A percentile compares a stretch with the other conserved stretches of the same genome.
phyloP scores from a whole-genome alignment of 805 yeast genomes.

The Scheffersomyces ergatensis region DNA sequence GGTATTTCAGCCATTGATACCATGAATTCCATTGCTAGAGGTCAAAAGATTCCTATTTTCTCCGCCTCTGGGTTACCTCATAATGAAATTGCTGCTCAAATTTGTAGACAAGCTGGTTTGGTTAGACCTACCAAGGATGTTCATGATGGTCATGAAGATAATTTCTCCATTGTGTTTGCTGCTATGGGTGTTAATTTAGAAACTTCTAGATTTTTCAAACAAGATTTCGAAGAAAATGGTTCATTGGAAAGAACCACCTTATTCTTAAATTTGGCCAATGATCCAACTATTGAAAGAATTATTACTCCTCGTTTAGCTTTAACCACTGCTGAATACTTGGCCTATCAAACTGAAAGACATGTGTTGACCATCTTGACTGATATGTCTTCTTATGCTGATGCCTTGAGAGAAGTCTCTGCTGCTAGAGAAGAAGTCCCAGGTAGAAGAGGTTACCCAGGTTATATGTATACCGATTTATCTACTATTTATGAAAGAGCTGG shows the following conservation, averaged over 20 bases:
- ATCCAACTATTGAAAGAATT: slow-evolving; percentile 99
- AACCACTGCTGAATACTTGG: slow-evolving; percentile 97
- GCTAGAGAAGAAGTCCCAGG: slow-evolving; percentile 99
- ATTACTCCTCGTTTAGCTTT: slow-evolving; percentile 98
- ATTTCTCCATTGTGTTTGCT: slow-evolving; percentile 97
- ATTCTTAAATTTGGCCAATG: slow-evolving; percentile 96
- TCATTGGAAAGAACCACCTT: slow-evolving; percentile 96
- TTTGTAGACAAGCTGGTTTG: slow-evolving; percentile 98
- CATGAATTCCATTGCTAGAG: slow-evolving; percentile 99
- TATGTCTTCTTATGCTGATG: slow-evolving; percentile 99
- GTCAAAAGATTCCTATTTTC: slow-evolving; percentile 98
- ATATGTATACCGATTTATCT: slow-evolving; percentile 99
- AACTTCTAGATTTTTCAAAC: slow-evolving; percentile 97
- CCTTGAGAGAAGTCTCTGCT: slow-evolving; percentile 98
- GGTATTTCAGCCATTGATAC: slow-evolving; percentile 99
- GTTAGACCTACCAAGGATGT: slow-evolving; percentile 99
- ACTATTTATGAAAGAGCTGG: slow-evolving; percentile 99
- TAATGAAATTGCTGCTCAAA: slow-evolving; percentile 99
- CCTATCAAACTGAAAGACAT: slow-evolving; percentile 99
- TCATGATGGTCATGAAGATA: slow-evolving; percentile 99
- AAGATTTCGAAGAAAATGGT: slow-evolving; percentile 99
- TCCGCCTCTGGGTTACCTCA: slow-evolving; percentile 99
- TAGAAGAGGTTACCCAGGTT: slow-evolving; percentile 99
- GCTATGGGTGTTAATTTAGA: slow-evolving; percentile 99
- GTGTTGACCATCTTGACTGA: slow-evolving; percentile 97